Percentiles rank a stretch among this genome's conserved stretches.
These are phyloP conservation scores for Phaseolus coccineus DNA, from an alignment of 331 rosid genomes.

Conservation along the genomic window DNA sequence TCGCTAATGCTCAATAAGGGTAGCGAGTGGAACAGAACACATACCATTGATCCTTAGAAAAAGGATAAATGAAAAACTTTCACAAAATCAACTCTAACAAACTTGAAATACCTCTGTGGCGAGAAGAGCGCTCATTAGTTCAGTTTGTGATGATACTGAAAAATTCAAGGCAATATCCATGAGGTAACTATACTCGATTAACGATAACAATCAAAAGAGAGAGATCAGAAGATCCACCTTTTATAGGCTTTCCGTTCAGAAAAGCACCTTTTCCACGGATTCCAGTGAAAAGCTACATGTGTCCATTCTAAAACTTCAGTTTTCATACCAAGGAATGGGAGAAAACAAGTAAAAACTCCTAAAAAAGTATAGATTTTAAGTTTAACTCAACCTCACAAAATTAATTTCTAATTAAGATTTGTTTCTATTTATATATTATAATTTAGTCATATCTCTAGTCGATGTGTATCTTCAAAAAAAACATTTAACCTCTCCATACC, in stretches of 20 bases:
- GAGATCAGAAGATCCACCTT: conserved; percentile 56
- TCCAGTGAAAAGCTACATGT: conserved; percentile 80
- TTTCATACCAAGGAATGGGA: conserved; percentile 12
- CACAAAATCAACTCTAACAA: conserved; percentile 16
- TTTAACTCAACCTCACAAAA: too few relatives aligned
- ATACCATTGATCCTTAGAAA: background rate
- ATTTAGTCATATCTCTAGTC: too few relatives aligned
- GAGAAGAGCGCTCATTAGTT: conserved; percentile 78
- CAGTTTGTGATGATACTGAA: conserved; percentile 74
- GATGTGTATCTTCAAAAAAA: background rate
- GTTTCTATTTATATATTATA: too few relatives aligned
- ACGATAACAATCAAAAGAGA: conserved; percentile 14
- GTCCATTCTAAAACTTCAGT: conserved; percentile 35
- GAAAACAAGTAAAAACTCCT: background rate
- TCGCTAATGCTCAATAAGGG: background rate
- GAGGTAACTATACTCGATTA: conserved; percentile 13
- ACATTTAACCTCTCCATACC: background rate
- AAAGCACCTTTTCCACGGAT: conserved; percentile 79
- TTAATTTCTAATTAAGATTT: too few relatives aligned
- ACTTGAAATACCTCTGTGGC: conserved; percentile 72
- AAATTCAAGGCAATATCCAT: conserved; percentile 38
- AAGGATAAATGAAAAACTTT: conserved; percentile 1
- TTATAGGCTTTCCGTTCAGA: conserved; percentile 76
- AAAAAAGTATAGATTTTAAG: too few relatives aligned
- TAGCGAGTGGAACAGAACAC: conserved; percentile 25